phyloP scores from a whole-genome alignment of 768 basidiomycete genomes.

The Auricularia heimuer region DNA sequence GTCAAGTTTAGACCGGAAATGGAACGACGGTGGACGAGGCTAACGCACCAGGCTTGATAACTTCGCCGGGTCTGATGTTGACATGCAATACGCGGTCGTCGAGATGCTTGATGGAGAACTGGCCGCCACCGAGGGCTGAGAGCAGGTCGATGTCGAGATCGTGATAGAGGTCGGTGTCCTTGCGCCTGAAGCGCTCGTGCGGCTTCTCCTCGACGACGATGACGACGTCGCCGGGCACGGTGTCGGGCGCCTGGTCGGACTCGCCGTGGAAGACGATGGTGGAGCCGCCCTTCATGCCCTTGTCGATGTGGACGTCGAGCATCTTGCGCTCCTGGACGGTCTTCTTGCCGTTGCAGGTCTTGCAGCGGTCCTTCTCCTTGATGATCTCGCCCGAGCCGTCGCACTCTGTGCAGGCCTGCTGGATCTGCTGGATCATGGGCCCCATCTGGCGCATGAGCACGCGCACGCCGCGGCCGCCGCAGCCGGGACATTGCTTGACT shows the following conservation, averaged over 20 bases:
- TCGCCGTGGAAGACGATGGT: slow-evolving; percentile 83
- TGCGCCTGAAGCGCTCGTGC: slow-evolving; percentile 79
- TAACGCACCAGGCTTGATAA: slow-evolving; percentile 81
- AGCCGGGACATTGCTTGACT: slow-evolving; percentile 65
- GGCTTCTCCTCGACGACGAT: slow-evolving; percentile 91
- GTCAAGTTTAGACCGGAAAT: neutral
- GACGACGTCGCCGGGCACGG: slow-evolving; percentile 87
- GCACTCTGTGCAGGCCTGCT: slow-evolving; percentile 90
- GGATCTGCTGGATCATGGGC: slow-evolving; percentile 99
- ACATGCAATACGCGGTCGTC: slow-evolving; percentile 86
- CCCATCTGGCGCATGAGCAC: slow-evolving; percentile 94
- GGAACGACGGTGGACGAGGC: slow-evolving; percentile 5
- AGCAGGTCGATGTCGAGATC: slow-evolving; percentile 90
- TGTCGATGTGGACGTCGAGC: slow-evolving; percentile 95
- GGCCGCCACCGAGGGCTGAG: slow-evolving; percentile 87
- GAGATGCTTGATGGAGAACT: slow-evolving; percentile 82
- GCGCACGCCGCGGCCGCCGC: slow-evolving; percentile 85
- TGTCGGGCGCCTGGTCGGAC: slow-evolving; percentile 83
- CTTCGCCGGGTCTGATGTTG: slow-evolving; percentile 77
- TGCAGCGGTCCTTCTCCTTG: slow-evolving; percentile 86
- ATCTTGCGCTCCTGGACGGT: slow-evolving; percentile 90
- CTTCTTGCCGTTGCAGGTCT: slow-evolving; percentile 92
- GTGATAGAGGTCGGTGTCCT: slow-evolving; percentile 76
- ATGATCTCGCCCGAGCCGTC: slow-evolving; percentile 91
- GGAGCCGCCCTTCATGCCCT: slow-evolving; percentile 93